These are phyloP conservation scores for Prunus fruticosa DNA, from an alignment of 306 rosid species.

Conservation along the genomic window DNA sequence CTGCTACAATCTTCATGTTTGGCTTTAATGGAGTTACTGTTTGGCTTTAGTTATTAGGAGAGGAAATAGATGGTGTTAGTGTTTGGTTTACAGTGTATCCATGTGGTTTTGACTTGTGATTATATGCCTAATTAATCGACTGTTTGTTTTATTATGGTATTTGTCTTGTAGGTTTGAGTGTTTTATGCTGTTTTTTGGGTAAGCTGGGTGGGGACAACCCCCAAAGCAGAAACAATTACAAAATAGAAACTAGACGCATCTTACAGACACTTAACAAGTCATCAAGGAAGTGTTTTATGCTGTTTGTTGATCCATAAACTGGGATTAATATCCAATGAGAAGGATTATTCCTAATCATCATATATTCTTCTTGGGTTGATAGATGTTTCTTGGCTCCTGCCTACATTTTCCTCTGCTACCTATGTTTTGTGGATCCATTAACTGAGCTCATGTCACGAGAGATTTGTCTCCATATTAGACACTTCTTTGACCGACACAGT, in stretches of 20 bases:
- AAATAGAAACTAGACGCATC: no score
- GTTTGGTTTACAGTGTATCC: not conserved
- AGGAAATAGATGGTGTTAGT: not conserved
- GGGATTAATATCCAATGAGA: not conserved
- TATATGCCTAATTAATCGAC: not conserved
- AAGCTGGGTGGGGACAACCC: no score
- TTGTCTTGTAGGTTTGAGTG: not conserved
- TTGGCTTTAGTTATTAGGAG: not conserved
- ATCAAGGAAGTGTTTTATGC: not conserved
- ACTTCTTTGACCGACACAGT: not conserved
- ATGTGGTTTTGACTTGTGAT: not conserved
- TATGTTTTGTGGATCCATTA: no score
- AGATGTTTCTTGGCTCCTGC: not conserved
- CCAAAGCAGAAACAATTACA: no score
- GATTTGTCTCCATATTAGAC: not conserved
- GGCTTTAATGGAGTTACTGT: not conserved
- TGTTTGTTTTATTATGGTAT: not conserved
- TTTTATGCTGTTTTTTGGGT: not conserved
- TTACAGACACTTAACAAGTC: no score
- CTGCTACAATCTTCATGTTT: not conserved
- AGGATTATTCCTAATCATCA: not conserved
- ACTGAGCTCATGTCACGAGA: no score
- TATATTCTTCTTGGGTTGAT: not conserved
- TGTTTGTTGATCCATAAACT: not conserved
- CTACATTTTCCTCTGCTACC: not conserved